Evolutionary conservation across 108 stramenopile species (phyloP), one percentile per base, ranked within the genome.

Genomic region (Skeletonema marinoi): DNA sequence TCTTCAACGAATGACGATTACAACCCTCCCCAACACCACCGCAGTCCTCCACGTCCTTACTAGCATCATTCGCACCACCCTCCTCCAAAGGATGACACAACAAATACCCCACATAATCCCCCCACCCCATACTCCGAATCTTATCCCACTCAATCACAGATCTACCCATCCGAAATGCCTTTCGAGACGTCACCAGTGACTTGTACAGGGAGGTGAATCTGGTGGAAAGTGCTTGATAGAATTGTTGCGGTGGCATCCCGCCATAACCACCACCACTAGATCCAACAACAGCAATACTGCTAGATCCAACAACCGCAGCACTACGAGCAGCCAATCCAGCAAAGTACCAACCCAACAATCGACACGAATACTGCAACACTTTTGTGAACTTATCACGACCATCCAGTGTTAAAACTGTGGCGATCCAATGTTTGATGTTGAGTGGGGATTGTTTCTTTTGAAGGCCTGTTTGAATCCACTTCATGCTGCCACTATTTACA

Each of bases 321-420:
- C 6, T 36, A 6, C 36, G 17, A 68, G 46, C 12, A 2, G 65
- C 63, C 50, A 83, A 68, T 10, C 75, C 87, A 3, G 76, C 70
- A 61, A 86, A 86, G 62, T 78, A 90, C 88, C 89, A 92, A 25
- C 73, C 68, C 65, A 92, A 44, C 21, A 94, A 68, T 12, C 93
- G 88, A 32, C 86, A 61, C 7, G 68, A 17, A 61, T 94, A 94
- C 64, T 92, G 91, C 42, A 94, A 63, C 4, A 90, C 66, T 66
- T 94, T 94, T 7, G 93, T 94, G 65, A 92, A 81, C 78, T 94
- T 94, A 67, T 94, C 93, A 1, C 93, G 77, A 2, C 93, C 93
- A 70, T 94, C 91, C 30, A 94, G 74, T 25, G 93, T 92, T 11
- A 94, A 69, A 5, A 85, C 77, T 62, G 90, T 75, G 25, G 85